Base-by-base conservation (phyloP, 2,329 filamentous ascomycete species). In the Ascochyta koolunga region DNA sequence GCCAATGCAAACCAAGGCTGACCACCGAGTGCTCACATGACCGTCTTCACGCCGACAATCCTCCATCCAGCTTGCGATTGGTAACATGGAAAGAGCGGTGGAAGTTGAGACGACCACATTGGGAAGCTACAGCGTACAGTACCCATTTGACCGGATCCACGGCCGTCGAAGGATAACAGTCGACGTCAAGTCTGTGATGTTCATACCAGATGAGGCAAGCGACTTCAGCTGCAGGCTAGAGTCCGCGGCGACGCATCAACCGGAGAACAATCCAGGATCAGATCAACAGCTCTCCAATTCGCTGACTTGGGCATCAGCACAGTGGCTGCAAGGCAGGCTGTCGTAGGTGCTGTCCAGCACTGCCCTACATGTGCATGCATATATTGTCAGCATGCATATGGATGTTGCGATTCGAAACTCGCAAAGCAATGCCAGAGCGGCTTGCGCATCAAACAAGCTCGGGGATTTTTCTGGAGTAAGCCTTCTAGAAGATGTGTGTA, bases 1-100 rank as follows among this genome's bases (percentile, higher is more conserved):
- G 36, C 45, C 36, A 41, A 41, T 22, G 31, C 27, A 40, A 39
- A 40, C 27, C 22, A 36, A 50, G 37, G 43, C 58, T 61, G 47
- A 31, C 31, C 53, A 60, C 58, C 61, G 53, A 61, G 45, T 45
- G 56, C 49, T 58, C 66, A 68, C 53, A 62, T 70, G 67, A 67
- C 57, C 55, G 50, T 50, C 22, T 37, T 38, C 35, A 19, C 39
- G 38, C 48, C 46, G 46, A 37, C 27, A 27, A 47, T 46, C 43
- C 50, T 44, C 49, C 56, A 58, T 48, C 42, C 29, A 36, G 33
- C 53, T 48, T 41, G 48, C 31, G 9, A 29, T 35, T 36, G 13
- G 35, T 36, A 39, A 45, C 36, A 24, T 25, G 44, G 55, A 64
- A 66, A 65, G 54, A 66, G 64, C 64, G 64, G 64, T 66, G 61